Evolutionary conservation across 1,284 basidiomycete species (phyloP).

Genomic region (Anthracocystis panici-leucophaei): DNA sequence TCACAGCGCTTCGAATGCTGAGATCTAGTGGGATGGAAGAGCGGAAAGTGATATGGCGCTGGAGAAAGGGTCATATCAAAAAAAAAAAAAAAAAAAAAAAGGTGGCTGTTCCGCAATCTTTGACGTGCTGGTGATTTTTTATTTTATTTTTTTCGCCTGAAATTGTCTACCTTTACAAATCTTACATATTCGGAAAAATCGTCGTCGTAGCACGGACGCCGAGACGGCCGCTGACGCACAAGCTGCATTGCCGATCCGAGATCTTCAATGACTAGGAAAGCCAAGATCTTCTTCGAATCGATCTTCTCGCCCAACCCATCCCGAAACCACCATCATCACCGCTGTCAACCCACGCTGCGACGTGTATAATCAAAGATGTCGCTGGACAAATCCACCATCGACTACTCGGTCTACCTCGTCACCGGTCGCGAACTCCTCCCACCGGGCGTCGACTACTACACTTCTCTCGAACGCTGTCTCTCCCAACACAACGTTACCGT

Average conservation of each 20-base stretch:
- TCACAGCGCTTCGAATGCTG: background rate
- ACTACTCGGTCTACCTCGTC: slow-evolving; percentile 74
- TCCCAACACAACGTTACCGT: slow-evolving; percentile 87
- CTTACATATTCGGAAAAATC: background rate
- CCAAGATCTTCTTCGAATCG: background rate
- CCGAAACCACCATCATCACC: background rate
- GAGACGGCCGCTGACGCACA: no score
- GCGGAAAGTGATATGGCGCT: slow-evolving; percentile 26
- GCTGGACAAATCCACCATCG: slow-evolving; percentile 32
- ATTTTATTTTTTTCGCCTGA: background rate
- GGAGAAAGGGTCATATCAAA: slow-evolving; percentile 6
- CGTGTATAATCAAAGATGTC: slow-evolving; percentile 1
- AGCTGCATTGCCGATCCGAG: no score
- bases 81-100: no score
- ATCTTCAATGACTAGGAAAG: no score
- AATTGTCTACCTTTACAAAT: background rate
- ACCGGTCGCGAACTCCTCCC: slow-evolving; percentile 85
- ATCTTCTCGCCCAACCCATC: background rate
- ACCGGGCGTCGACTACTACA: slow-evolving; percentile 77
- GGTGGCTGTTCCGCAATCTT: slow-evolving; percentile 12
- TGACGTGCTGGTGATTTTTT: slow-evolving; percentile 20
- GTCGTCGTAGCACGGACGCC: slow-evolving; percentile 12
- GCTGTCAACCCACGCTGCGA: background rate
- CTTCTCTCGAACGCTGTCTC: slow-evolving; percentile 83
- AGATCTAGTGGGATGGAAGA: background rate